Base-by-base conservation (phyloP, 345 rosid species). In the Laguncularia racemosa region DNA sequence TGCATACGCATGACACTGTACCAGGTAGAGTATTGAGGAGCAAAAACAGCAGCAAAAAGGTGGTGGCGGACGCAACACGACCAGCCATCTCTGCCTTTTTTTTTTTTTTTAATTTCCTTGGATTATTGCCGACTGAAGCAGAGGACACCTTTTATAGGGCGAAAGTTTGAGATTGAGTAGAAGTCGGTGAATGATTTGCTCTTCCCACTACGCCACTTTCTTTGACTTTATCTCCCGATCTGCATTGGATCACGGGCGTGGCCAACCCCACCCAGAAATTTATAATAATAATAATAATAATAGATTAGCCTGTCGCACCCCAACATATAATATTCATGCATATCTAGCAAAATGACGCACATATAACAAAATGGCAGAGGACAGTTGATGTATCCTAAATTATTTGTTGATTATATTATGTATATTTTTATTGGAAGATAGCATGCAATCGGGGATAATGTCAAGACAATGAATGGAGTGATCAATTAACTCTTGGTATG, bases 21-120 rank as follows among this genome's bases (percentile, higher is more conserved):
- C 88, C 96, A 10, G 71, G 66, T 55, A 71, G 62, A 52, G 79
- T 62, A 66, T 78, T 78, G 28, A 78, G 52, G 60, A 80, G 67
- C 46, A 83, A 62, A 50, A 78, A 58, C 56, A 85, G 74, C 64
- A 71, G 65, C 55, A 82, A 20, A 58, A 77, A 59, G 58, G 46
- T 65, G 5, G 75, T 65, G 54, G 56, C 26, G 49, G 44, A 52
- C 47, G 21, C 55, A 28, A 33, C 71, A 10, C 21, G 63, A 54
- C 44, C 47, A 56, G 75, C 75, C 81, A 79, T 81, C 13, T 57
- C 28, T 55, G n/a, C n/a, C n/a, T 45, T 16, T 4, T 13, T 46
- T 3, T 16, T 46, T 57, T 53, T 20, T 4, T 45, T 2, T 14
- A 17, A 45, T 48, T 6, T 33, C 10, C n/a, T 6, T 33, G 19